phyloP scores from a whole-genome alignment of 345 rosid genomes.

The Kernera saxatilis region DNA sequence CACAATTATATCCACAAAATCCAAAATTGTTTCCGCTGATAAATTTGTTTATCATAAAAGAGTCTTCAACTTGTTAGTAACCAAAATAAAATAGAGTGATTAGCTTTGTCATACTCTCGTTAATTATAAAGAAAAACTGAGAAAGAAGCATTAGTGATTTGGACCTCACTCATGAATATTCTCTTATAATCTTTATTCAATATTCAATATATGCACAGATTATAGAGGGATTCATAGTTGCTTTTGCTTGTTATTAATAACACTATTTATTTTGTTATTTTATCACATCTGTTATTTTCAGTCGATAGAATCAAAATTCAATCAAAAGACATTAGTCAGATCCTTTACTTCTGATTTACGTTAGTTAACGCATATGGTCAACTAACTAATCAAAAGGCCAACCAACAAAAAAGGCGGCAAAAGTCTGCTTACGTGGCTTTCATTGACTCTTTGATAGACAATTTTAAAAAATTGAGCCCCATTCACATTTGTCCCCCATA shows the following conservation, averaged over 20 bases:
- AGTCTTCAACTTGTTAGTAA: background rate
- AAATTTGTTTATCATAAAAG: background rate
- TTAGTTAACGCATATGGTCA: constrained; percentile 11
- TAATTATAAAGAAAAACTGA: background rate
- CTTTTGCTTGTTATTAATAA: background rate
- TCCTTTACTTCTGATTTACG: constrained; percentile 8
- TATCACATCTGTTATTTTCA: background rate
- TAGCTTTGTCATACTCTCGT: background rate
- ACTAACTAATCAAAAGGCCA: background rate
- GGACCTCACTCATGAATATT: constrained; percentile 9
- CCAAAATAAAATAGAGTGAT: background rate
- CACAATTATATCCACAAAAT: constrained; percentile 17
- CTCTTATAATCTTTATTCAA: background rate
- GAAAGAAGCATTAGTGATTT: constrained; percentile 6
- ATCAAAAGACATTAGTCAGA: background rate
- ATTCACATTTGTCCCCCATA: background rate
- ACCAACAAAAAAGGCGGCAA: constrained; percentile 4
- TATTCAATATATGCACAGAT: background rate
- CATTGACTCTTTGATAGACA: background rate
- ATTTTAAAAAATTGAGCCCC: background rate
- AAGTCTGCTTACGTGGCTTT: background rate
- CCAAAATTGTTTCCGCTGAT: constrained; percentile 19
- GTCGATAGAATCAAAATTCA: background rate
- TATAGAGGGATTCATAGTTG: background rate
- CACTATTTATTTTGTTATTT: background rate